These are phyloP conservation scores for Comarum palustre DNA, from an alignment of 306 rosid genomes.

Conservation along the genomic window DNA sequence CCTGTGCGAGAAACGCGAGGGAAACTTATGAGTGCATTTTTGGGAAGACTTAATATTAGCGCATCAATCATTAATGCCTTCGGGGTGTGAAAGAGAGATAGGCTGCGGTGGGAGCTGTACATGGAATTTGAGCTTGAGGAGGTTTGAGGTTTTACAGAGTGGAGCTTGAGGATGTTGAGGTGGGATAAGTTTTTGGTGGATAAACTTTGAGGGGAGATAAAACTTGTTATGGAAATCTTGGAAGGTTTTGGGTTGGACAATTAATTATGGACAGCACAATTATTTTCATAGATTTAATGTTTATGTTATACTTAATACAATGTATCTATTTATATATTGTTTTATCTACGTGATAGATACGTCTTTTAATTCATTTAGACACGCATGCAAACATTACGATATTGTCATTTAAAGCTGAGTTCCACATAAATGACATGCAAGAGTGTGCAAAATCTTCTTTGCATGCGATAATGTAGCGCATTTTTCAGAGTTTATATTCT, in stretches of 20 bases:
- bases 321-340: background rate
- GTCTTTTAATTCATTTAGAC: background rate
- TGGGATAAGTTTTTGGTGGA: background rate
- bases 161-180: background rate
- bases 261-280: background rate
- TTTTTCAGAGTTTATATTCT: background rate
- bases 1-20: conserved; percentile 21
- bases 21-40: conserved; percentile 13
- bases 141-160: background rate
- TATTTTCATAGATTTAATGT: background rate
- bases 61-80: background rate
- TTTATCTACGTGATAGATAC: background rate
- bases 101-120: background rate
- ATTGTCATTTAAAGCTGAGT: background rate
- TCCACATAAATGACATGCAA: background rate
- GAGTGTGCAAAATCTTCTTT: background rate
- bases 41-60: background rate
- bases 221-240: background rate
- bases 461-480: background rate
- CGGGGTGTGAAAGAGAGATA: background rate
- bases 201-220: background rate
- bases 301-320: background rate
- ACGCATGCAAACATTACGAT: background rate
- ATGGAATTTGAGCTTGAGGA: background rate
- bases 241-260: background rate